These are phyloP conservation scores for Tetramitus jugosus DNA, from an alignment of 208 protist species.

Conservation along the genomic window DNA sequence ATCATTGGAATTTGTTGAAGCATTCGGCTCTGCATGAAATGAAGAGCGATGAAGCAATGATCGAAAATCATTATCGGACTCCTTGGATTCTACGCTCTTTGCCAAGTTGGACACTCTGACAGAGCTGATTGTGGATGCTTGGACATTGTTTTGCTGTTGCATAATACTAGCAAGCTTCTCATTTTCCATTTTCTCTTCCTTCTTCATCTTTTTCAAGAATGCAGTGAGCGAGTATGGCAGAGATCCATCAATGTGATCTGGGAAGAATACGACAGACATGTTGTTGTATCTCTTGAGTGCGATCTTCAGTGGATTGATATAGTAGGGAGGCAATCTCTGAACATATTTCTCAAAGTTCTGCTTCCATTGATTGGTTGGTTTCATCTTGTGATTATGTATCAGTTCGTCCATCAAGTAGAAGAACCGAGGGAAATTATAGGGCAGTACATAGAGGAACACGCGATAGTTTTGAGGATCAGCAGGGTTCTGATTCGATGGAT, in stretches of 20 bases:
- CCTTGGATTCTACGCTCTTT: not conserved
- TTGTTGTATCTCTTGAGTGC: not conserved
- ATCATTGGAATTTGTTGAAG: too few relatives aligned
- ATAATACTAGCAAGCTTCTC: not conserved
- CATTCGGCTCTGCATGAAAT: too few relatives aligned
- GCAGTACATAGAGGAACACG: not conserved
- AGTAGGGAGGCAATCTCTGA: not conserved
- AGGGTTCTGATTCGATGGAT: not conserved
- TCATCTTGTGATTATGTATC: not conserved
- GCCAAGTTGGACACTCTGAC: not conserved
- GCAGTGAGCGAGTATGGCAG: not conserved
- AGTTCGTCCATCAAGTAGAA: conserved; percentile 14
- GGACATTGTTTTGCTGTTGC: not conserved
- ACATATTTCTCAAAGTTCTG: conserved; percentile 10
- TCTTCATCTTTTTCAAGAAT: not conserved
- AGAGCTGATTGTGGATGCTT: not conserved
- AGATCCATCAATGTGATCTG: not conserved
- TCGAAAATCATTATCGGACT: too few relatives aligned
- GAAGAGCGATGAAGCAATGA: too few relatives aligned
- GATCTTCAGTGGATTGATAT: not conserved
- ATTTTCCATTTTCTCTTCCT: not conserved
- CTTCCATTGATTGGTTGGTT: not conserved
- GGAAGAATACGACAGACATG: not conserved
- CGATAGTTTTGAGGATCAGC: not conserved
- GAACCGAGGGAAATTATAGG: conserved; percentile 3